Evolutionary conservation across 768 basidiomycete genomes (phyloP).

Genomic region (Mycena rosella): DNA sequence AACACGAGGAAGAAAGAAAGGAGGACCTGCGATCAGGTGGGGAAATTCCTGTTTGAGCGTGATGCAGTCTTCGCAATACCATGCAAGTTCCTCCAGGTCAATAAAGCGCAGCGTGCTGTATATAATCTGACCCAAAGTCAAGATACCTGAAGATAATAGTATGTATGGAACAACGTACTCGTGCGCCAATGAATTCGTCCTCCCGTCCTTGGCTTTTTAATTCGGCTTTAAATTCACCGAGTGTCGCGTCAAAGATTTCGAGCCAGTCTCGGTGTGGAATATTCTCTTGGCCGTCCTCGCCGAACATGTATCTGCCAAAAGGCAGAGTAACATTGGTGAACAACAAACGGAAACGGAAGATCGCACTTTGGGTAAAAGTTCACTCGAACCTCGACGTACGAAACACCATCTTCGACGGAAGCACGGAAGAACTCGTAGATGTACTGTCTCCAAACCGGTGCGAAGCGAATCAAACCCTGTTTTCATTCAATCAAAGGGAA

Average conservation of each 20-base stretch:
- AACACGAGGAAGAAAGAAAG: not conserved
- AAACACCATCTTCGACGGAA: constrained; percentile 78
- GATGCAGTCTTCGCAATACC: constrained; percentile 83
- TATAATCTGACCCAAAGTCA: constrained; percentile 64
- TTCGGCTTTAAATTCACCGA: constrained; percentile 66
- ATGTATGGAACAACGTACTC: constrained; percentile 51
- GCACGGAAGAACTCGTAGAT: constrained; percentile 71
- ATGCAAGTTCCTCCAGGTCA: constrained; percentile 67
- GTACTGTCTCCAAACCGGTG: constrained; percentile 72
- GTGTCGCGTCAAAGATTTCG: constrained; percentile 61
- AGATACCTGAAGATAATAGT: not conserved
- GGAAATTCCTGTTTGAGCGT: constrained; percentile 80
- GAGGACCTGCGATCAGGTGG: constrained; percentile 72
- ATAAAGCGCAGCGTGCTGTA: constrained; percentile 74
- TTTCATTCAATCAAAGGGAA: constrained; percentile 1
- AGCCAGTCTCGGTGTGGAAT: constrained; percentile 74
- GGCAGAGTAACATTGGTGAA: constrained; percentile 8
- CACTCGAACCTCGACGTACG: constrained; percentile 76
- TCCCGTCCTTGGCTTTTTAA: constrained; percentile 65
- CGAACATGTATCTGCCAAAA: constrained; percentile 63
- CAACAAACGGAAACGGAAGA: not conserved
- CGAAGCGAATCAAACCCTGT: constrained; percentile 62
- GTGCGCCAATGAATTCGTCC: constrained; percentile 76
- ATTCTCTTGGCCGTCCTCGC: constrained; percentile 66
- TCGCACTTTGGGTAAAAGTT: constrained; percentile 72